Evolutionary conservation across 164 flowering plant genomes (phyloP).

Genomic region (Vitis rotundifolia): DNA sequence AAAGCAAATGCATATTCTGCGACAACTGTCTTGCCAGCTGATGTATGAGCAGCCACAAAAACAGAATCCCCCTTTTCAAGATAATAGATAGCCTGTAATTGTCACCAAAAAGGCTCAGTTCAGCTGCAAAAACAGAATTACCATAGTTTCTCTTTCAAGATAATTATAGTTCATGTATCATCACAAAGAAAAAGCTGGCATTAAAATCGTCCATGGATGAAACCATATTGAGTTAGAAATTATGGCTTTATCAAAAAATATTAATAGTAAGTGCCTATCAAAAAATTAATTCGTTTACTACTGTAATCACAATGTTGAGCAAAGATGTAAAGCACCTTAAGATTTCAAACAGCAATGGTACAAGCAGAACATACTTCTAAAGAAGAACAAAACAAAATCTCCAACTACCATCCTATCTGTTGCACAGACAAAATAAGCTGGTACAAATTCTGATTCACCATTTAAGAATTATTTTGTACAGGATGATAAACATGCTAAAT

Average conservation of each 20-base stretch:
- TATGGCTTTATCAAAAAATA: too few species aligned
- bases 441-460: neutral
- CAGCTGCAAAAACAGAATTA: neutral
- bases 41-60: conserved; percentile 99
- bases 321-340: neutral
- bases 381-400: neutral
- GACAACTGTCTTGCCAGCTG: conserved; percentile 99
- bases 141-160: neutral
- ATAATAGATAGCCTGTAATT: conserved; percentile 81
- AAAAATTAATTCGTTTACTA: neutral
- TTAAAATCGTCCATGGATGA: too few species aligned
- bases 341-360: neutral
- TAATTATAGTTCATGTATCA: neutral
- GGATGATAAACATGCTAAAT: neutral
- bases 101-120: neutral
- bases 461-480: neutral
- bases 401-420: neutral
- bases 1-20: conserved; percentile 99
- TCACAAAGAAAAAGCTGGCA: neutral
- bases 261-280: too few species aligned
- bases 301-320: neutral
- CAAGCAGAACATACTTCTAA: neutral
- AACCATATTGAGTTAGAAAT: too few species aligned
- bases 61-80: conserved; percentile 97
- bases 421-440: neutral